Base-by-base conservation (phyloP, 352 stramenopile genomes). In the Phytophthora foliorum region DNA sequence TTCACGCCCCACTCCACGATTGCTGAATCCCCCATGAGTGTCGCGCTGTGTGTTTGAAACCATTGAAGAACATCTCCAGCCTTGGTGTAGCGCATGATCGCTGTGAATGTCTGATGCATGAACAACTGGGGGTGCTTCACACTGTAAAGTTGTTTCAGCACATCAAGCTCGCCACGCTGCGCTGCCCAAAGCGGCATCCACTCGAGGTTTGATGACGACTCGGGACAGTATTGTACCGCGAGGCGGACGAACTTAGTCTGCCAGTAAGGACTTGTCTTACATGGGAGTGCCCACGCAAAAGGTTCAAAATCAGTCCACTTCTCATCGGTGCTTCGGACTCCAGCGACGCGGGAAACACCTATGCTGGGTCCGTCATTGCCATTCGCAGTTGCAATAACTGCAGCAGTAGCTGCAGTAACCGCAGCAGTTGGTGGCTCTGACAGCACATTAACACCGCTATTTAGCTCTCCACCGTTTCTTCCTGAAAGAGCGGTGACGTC, bases 1-100 rank as follows among this genome's bases (percentile, higher is more conserved):
- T 69, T 72, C 10, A 78, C 66, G 2, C 72, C 75, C 72, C 75
- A 83, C 24, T 69, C 65, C 13, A 84, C 56, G 11, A 80, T 61
- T 0, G 56, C 51, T 0, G 66, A 67, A 36, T 81, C 65, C 0
- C 60, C 45, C 42, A 69, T 74, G 3, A 63, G 39, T 3, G 32
- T 69, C 24, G 54, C 39, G 17, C 64, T 74, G 27, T 72, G 56
- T 1, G 64, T 56, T 38, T 80, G 57, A 36, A 82, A 75, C 76
- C 76, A 80, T 50, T 81, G 69, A 9, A 84, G 34, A 0, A 24
- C 27, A 25, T 79, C 62, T 5, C 76, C 65, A 16, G 62, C 54
- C 32, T 77, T 84, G 7, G 76, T 78, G 45, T 81, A 77, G 5
- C 50, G 61, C 59, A 80, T 57, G 32, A 81, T 69, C 1, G 72